phyloP scores from a whole-genome alignment of 768 basidiomycete species.

The Termitomyces titanicus region DNA sequence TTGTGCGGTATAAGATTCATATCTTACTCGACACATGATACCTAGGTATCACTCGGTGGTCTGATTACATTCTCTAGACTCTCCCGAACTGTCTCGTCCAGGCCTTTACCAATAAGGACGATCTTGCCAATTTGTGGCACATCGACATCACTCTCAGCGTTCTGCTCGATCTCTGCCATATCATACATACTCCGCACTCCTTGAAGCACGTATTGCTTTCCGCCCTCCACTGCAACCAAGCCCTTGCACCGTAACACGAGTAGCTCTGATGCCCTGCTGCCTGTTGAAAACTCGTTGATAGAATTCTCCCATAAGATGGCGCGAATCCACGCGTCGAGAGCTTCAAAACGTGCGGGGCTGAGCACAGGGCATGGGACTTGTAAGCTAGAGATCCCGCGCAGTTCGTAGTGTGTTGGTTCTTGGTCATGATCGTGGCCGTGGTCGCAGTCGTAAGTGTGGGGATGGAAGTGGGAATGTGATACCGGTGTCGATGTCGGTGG shows the following conservation, averaged over 20 bases:
- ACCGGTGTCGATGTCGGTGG: slow-evolving; percentile 10
- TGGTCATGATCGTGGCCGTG: neutral
- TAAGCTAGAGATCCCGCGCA: slow-evolving; percentile 81
- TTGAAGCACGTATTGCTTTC: slow-evolving; percentile 74
- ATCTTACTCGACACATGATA: neutral
- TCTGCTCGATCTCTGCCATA: slow-evolving; percentile 47
- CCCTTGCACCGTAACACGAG: slow-evolving; percentile 89
- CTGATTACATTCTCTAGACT: slow-evolving; percentile 42
- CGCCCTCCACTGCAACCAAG: slow-evolving; percentile 52
- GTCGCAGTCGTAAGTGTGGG: slow-evolving; percentile 8
- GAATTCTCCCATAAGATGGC: slow-evolving; percentile 76
- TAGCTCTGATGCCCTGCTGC: slow-evolving; percentile 25
- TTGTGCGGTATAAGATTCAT: neutral
- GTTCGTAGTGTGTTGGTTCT: slow-evolving; percentile 55
- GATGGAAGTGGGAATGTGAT: slow-evolving; percentile 16
- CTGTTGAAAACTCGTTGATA: slow-evolving; percentile 32
- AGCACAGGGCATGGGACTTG: slow-evolving; percentile 63
- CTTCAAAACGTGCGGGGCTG: slow-evolving; percentile 38
- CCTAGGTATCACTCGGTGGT: slow-evolving; percentile 2
- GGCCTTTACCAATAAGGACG: slow-evolving; percentile 83
- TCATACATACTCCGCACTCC: slow-evolving; percentile 93
- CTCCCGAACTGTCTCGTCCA: slow-evolving; percentile 50
- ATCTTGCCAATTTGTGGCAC: slow-evolving; percentile 70
- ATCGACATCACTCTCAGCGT: slow-evolving; percentile 37
- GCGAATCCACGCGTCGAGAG: slow-evolving; percentile 80